phyloP scores from a whole-genome alignment of 2,329 filamentous ascomycete genomes.

The Cladosporium sp. region DNA sequence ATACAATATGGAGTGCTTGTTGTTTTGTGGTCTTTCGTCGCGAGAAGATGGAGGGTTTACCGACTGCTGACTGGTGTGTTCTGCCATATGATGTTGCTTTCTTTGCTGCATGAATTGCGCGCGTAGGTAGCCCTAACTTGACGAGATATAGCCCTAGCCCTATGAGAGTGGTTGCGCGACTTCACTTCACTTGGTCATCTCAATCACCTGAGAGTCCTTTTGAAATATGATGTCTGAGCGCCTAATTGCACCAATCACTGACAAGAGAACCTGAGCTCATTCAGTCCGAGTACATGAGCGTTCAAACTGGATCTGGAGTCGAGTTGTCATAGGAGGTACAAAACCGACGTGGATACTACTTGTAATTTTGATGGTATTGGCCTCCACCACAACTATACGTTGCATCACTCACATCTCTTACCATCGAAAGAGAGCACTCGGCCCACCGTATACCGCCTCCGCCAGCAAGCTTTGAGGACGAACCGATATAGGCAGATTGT shows the following conservation, averaged over 20 bases:
- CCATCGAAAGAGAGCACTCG: neutral
- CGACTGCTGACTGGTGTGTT: neutral
- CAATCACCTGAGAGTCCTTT: neutral
- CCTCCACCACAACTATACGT: neutral
- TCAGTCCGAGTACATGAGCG: too few relatives aligned
- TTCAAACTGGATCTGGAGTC: neutral
- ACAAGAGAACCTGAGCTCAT: too few relatives aligned
- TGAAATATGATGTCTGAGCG: neutral
- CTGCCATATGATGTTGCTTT: neutral
- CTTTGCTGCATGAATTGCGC: too few relatives aligned
- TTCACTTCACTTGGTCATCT: neutral
- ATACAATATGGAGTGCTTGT: neutral
- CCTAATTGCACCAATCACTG: neutral
- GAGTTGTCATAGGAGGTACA: too few relatives aligned
- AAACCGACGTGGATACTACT: too few relatives aligned
- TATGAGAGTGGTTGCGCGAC: neutral
- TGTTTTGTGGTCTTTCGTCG: neutral
- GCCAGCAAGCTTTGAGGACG: too few relatives aligned
- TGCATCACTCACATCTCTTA: neutral
- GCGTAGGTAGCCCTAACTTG: neutral
- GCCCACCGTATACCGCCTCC: too few relatives aligned
- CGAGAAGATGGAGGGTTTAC: neutral
- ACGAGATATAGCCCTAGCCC: neutral
- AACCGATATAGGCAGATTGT: conserved; percentile 3
- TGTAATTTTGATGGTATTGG: neutral